Conservation (phyloP, 768 basidiomycete species). For the Auricularia heimuer region DNA sequence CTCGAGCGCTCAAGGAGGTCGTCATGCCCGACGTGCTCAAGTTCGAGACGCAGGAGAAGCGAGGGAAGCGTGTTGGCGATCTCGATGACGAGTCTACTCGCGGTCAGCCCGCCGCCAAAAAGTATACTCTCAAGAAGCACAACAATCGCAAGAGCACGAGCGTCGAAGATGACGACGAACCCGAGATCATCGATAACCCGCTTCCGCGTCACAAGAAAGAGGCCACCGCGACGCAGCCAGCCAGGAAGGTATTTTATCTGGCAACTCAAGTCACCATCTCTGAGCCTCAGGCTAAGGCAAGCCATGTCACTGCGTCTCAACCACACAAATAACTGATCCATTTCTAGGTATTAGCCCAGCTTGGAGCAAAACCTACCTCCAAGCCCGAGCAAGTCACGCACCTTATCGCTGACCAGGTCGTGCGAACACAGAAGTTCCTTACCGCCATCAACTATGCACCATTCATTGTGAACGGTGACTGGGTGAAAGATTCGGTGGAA, state of each 20-base stretch:
- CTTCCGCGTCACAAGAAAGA: not conserved
- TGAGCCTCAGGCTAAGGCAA: slow-evolving; percentile 53
- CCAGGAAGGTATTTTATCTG: slow-evolving; percentile 40
- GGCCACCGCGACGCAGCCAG: slow-evolving; percentile 3
- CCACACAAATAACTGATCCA: not conserved
- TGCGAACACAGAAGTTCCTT: slow-evolving; percentile 83
- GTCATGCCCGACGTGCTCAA: slow-evolving; percentile 72
- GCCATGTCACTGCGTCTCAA: slow-evolving; percentile 9
- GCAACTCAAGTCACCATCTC: slow-evolving; percentile 55
- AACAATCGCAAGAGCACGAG: not conserved
- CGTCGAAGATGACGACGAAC: slow-evolving; percentile 5
- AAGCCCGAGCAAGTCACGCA: slow-evolving; percentile 68
- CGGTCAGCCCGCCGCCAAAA: not conserved
- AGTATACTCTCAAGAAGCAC: not conserved
- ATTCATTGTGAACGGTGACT: slow-evolving; percentile 51
- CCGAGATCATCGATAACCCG: not conserved
- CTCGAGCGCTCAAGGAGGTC: slow-evolving; percentile 32
- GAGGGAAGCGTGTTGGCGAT: slow-evolving; percentile 11
- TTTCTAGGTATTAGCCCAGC: slow-evolving; percentile 43
- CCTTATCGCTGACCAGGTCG: slow-evolving; percentile 56
- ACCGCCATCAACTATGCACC: slow-evolving; percentile 60
- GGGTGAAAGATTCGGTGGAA: slow-evolving; percentile 54
- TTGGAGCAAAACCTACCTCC: slow-evolving; percentile 58
- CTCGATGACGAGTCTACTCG: not conserved
- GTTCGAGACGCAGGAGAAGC: slow-evolving; percentile 58